phyloP scores from a whole-genome alignment of 371 early-diverging fungal species.

The Chytridiales sp. region DNA sequence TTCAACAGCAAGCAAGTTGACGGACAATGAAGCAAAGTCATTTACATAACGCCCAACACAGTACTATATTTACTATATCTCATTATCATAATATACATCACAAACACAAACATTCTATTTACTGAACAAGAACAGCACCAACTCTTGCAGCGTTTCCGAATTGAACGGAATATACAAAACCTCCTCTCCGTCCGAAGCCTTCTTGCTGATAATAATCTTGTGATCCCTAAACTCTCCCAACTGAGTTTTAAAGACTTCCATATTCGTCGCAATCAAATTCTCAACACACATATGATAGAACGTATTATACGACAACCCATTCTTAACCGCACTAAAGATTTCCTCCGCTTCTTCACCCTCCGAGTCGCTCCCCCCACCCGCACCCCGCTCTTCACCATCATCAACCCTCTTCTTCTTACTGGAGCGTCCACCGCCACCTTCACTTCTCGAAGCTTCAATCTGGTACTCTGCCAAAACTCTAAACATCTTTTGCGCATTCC shows the following conservation, averaged over 20 bases:
- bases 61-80: no score
- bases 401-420: no score
- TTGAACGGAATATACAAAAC: constrained; percentile 79
- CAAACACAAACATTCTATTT: no score
- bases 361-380: constrained; percentile 17
- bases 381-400: constrained; percentile 21
- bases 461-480: constrained; percentile 52
- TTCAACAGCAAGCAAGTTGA: no score
- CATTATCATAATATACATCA: no score
- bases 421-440: constrained; percentile 25
- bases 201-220: constrained; percentile 70
- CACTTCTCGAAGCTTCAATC: constrained; percentile 34
- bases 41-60: no score
- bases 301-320: constrained; percentile 47
- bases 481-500: constrained; percentile 82
- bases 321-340: background rate
- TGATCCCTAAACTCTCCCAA: constrained; percentile 92
- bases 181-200: constrained; percentile 70
- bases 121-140: constrained; percentile 46
- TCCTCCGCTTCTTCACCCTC: background rate
- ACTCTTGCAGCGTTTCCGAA: constrained; percentile 54
- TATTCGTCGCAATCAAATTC: constrained; percentile 77
- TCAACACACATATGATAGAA: constrained; percentile 76
- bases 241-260: constrained; percentile 77
- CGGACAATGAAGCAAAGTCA: no score